Percentiles rank a stretch among this genome's conserved stretches.
These are phyloP conservation scores for Suillus occidentalis DNA, from an alignment of 768 basidiomycete species.

Conservation along the genomic window DNA sequence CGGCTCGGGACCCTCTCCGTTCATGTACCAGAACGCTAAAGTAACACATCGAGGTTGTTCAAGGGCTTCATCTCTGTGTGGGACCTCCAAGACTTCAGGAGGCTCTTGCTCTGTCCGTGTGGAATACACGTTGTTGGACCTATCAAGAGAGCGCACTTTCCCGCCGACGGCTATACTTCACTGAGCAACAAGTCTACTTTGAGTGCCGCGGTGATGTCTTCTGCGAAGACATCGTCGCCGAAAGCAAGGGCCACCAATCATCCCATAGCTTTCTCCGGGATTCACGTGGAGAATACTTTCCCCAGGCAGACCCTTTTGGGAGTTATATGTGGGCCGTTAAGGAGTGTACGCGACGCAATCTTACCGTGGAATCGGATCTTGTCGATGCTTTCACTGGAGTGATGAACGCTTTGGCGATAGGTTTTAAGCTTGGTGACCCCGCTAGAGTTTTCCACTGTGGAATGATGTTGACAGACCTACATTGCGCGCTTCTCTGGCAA, in stretches of 20 bases:
- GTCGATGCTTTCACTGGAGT: background rate
- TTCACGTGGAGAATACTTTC: background rate
- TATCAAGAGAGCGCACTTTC: conserved; percentile 24
- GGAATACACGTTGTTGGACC: conserved; percentile 25
- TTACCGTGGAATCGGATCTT: background rate
- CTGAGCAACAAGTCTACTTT: conserved; percentile 23
- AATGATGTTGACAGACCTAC: conserved; percentile 9
- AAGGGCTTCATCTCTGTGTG: conserved; percentile 10
- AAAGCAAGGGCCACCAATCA: conserved; percentile 10
- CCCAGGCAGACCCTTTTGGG: background rate
- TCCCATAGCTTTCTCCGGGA: too few relatives aligned
- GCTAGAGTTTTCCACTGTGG: background rate
- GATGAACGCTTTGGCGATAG: background rate
- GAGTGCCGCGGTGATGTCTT: conserved; percentile 19
- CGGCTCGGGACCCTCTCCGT: background rate
- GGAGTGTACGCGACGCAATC: background rate
- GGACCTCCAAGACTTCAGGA: conserved; percentile 18
- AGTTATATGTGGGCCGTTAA: background rate
- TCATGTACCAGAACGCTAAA: background rate
- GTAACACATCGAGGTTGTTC: conserved; percentile 6
- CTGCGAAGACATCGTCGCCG: conserved; percentile 23
- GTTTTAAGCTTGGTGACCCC: background rate
- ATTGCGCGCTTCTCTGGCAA: conserved; percentile 23
- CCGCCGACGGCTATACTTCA: conserved; percentile 21
- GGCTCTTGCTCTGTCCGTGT: conserved; percentile 10